phyloP scores from a whole-genome alignment of 2,329 filamentous ascomycete genomes.

The Pseudogymnoascus sp. region DNA sequence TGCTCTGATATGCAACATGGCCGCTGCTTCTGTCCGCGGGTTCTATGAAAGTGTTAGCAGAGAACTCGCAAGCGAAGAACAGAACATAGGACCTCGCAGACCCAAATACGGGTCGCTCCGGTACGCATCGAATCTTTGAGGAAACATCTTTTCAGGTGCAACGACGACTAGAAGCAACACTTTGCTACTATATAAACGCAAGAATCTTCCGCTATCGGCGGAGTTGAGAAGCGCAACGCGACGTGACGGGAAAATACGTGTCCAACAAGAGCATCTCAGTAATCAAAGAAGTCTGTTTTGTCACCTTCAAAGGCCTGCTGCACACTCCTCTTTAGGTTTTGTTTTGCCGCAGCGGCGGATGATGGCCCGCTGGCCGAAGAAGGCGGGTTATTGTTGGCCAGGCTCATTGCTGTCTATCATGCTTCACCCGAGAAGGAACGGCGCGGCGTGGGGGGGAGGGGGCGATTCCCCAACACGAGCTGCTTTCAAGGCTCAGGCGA shows the following conservation, averaged over 20 bases:
- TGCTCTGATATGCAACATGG: slow-evolving; percentile 53
- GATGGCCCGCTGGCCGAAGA: slow-evolving; percentile 25
- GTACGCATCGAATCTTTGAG: slow-evolving; percentile 20
- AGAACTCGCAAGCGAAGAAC: slow-evolving; percentile 18
- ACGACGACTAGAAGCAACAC: slow-evolving; percentile 8
- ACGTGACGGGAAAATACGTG: slow-evolving; percentile 2
- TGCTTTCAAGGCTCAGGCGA: not conserved
- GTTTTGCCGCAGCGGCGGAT: slow-evolving; percentile 27
- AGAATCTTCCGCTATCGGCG: not conserved
- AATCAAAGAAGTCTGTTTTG: slow-evolving; percentile 9
- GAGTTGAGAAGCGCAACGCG: not conserved
- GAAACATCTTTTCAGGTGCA: slow-evolving; percentile 21
- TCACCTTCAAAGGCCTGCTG: slow-evolving; percentile 54
- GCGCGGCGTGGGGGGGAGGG: not conserved
- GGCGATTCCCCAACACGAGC: not conserved
- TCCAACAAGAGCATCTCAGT: slow-evolving; percentile 16
- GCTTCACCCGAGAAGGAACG: not conserved
- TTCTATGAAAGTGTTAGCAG: slow-evolving; percentile 39
- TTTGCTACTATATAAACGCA: slow-evolving; percentile 10
- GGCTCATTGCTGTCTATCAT: slow-evolving; percentile 11
- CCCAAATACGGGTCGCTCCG: slow-evolving; percentile 13
- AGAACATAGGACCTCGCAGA: slow-evolving; percentile 21
- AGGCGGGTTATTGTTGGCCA: slow-evolving; percentile 26
- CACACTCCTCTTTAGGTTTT: slow-evolving; percentile 48
- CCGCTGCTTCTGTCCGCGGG: slow-evolving; percentile 41